These are phyloP conservation scores for Apiospora sp. DNA, from an alignment of 2,329 filamentous ascomycete species.

Conservation along the genomic window DNA sequence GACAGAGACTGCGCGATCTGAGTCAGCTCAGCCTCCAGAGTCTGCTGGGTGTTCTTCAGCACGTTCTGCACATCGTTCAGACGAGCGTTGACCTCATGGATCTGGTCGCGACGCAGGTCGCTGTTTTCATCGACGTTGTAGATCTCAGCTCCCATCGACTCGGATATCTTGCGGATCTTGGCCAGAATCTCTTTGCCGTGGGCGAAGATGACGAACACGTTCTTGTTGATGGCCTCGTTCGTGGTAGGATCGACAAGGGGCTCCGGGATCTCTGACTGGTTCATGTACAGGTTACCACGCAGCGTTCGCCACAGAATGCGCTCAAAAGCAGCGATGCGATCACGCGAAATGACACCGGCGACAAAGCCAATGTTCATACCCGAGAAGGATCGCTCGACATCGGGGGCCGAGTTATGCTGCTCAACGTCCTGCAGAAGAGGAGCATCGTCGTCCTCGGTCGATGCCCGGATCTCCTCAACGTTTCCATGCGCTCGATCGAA, in stretches of 20 bases:
- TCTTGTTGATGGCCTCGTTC: conserved; percentile 94
- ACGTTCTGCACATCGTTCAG: conserved; percentile 92
- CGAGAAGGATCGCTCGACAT: conserved; percentile 86
- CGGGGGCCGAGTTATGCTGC: conserved; percentile 73
- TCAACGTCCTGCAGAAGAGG: conserved; percentile 93
- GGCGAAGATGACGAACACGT: conserved; percentile 98
- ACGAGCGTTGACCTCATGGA: conserved; percentile 95
- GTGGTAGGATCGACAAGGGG: conserved; percentile 89
- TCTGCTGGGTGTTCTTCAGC: conserved; percentile 92
- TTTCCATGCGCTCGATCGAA: conserved; percentile 96
- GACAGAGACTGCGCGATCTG: conserved; percentile 93
- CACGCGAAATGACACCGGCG: conserved; percentile 91
- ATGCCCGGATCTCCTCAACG: conserved; percentile 94
- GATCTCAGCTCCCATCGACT: conserved; percentile 93
- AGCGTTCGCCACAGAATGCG: conserved; percentile 97
- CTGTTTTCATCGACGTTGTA: conserved; percentile 98
- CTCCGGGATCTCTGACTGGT: conserved; percentile 97
- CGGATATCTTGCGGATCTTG: conserved; percentile 99
- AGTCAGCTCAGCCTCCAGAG: conserved; percentile 88
- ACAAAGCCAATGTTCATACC: conserved; percentile 99
- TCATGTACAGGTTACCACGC: conserved; percentile 99
- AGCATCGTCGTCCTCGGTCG: conserved; percentile 89
- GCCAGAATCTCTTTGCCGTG: conserved; percentile 98
- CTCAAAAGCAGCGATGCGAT: conserved; percentile 94
- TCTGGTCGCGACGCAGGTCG: conserved; percentile 92